phyloP scores from a whole-genome alignment of 106 monocot genomes.

The Cymbidium sinense region DNA sequence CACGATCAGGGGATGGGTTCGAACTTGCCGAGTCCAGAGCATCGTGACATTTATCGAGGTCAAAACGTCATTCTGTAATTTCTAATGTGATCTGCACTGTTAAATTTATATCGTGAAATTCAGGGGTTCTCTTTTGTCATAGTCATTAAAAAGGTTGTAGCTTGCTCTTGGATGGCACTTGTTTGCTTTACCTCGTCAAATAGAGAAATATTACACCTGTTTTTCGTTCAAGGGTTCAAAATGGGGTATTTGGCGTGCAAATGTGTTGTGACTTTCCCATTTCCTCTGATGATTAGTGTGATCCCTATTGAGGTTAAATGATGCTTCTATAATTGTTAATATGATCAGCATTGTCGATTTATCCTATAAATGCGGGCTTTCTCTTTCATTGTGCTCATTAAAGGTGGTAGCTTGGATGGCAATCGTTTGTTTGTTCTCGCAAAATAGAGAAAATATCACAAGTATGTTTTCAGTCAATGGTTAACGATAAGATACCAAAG shows the following conservation, averaged over 20 bases:
- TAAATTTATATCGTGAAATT: background rate
- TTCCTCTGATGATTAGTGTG: too few species aligned
- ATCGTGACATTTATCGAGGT: conserved; percentile 96
- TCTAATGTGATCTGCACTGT: background rate
- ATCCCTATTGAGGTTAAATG: too few species aligned
- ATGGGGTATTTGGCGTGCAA: background rate
- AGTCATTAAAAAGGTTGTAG: background rate
- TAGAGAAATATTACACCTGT: background rate
- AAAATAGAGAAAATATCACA: background rate
- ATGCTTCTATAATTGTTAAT: too few species aligned
- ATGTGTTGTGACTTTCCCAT: background rate
- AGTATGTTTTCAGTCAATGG: background rate
- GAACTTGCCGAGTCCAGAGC: conserved; percentile 86
- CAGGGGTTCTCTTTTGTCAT: background rate
- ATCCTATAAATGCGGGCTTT: too few species aligned
- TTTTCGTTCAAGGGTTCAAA: background rate
- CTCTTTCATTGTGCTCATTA: too few species aligned
- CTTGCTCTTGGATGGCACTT: background rate
- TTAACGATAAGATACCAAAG: background rate
- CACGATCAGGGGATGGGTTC: conserved; percentile 74
- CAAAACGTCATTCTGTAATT: background rate
- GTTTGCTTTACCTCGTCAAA: background rate
- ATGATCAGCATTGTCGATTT: too few species aligned
- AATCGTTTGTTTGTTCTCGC: background rate
- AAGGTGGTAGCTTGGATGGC: background rate